Evolutionary conservation across 257 asterid genomes (phyloP).

Genomic region (Penstemon eatonii): DNA sequence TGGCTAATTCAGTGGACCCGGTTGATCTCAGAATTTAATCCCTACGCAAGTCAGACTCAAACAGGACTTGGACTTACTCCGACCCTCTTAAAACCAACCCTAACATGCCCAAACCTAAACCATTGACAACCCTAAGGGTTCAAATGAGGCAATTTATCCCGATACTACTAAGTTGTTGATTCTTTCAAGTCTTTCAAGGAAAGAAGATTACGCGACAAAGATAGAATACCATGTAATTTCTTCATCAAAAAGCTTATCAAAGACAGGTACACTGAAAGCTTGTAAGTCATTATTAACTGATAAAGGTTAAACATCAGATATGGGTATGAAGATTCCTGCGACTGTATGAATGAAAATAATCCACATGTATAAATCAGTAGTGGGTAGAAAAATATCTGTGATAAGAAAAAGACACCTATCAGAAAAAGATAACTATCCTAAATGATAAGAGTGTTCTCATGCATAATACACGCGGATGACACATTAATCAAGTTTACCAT

Average conservation of each 20-base stretch:
- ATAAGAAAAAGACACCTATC: neutral
- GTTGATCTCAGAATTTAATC: neutral
- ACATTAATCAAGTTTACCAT: neutral
- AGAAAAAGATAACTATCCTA: neutral
- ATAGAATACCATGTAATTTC: too few species aligned
- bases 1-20: neutral
- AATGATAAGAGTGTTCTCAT: neutral
- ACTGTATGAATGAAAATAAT: neutral
- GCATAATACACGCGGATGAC: too few species aligned
- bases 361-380: neutral
- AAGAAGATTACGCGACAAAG: too few species aligned
- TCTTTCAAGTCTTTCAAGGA: too few species aligned
- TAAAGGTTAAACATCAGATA: neutral
- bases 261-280: too few species aligned
- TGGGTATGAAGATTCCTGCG: neutral
- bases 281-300: too few species aligned
- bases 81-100: neutral
- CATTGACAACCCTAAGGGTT: neutral
- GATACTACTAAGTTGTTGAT: neutral
- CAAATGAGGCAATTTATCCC: neutral
- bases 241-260: too few species aligned
- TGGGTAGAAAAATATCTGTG: neutral
- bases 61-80: neutral
- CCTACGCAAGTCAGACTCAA: neutral
- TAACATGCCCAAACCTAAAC: neutral